Evolutionary conservation across 2,329 filamentous ascomycete genomes (phyloP).

Genomic region (Zymoseptoria tritici): DNA sequence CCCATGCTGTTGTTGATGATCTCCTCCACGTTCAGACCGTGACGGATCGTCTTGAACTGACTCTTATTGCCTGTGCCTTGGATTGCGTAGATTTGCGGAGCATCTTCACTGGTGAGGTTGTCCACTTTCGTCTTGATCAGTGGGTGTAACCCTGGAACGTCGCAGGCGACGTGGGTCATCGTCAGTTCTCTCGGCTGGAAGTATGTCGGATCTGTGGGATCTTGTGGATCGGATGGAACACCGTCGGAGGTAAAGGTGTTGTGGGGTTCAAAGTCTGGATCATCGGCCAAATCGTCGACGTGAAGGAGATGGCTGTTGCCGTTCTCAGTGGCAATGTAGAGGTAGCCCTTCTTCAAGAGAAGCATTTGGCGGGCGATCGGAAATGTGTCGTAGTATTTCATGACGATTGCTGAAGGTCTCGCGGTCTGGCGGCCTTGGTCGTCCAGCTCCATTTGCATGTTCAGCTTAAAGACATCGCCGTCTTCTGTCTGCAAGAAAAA

Average conservation of each 20-base stretch:
- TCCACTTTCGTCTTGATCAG: constrained; percentile 85
- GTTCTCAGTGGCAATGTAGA: constrained; percentile 86
- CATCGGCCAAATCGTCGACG: constrained; percentile 93
- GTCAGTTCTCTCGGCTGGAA: constrained; percentile 72
- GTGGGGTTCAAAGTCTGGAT: constrained; percentile 74
- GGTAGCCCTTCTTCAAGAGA: constrained; percentile 90
- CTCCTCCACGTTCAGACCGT: constrained; percentile 87
- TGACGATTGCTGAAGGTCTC: constrained; percentile 74
- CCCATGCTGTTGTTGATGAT: constrained; percentile 24
- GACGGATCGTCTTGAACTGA: constrained; percentile 83
- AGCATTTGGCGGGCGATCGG: constrained; percentile 80
- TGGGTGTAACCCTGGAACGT: constrained; percentile 71
- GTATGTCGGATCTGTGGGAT: constrained; percentile 69
- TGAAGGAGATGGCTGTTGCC: constrained; percentile 95
- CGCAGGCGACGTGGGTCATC: constrained; percentile 51
- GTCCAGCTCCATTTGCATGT: constrained; percentile 81
- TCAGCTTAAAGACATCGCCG: constrained; percentile 96
- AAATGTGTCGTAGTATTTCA: constrained; percentile 98
- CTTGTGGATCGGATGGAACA: constrained; percentile 67
- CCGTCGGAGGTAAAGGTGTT: constrained; percentile 31
- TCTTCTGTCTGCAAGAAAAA: constrained; percentile 94
- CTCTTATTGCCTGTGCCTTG: constrained; percentile 84
- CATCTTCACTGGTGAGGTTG: constrained; percentile 85
- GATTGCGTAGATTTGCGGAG: constrained; percentile 90
- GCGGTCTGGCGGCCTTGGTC: constrained; percentile 68